phyloP scores from a whole-genome alignment of 164 flowering plant species.

The Berberis thunbergii region DNA sequence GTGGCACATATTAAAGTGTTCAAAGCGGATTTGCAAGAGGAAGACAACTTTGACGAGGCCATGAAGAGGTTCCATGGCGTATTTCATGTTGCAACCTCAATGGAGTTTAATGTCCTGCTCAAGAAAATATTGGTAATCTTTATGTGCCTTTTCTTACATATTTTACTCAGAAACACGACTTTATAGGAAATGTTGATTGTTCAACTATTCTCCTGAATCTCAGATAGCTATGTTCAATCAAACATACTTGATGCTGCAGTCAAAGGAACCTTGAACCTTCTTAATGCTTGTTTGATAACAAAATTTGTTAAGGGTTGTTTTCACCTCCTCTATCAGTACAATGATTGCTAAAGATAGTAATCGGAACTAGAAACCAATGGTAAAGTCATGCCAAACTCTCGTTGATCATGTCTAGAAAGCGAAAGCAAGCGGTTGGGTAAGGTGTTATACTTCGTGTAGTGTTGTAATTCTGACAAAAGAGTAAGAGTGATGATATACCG shows the following conservation, averaged over 20 bases:
- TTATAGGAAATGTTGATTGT: background rate
- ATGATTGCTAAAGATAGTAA: constrained; percentile 42
- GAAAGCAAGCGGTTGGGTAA: constrained; percentile 71
- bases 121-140: constrained; percentile 17
- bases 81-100: constrained; percentile 69
- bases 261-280: constrained; percentile 48
- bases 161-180: background rate
- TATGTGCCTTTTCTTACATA: background rate
- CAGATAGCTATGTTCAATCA: constrained; percentile 25
- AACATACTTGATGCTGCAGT: constrained; percentile 54
- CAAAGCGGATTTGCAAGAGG: constrained; percentile 51
- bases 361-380: constrained; percentile 39
- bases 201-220: background rate
- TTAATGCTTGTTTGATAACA: constrained; percentile 44
- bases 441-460: background rate
- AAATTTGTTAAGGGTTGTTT: constrained; percentile 49
- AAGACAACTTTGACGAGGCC: constrained; percentile 71
- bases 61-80: constrained; percentile 62
- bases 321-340: constrained; percentile 74
- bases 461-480: background rate
- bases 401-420: constrained; percentile 32
- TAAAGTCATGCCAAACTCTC: constrained; percentile 50
- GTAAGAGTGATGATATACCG: too few species aligned
- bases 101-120: constrained; percentile 37
- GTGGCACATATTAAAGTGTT: constrained; percentile 36